A percentile compares a stretch with the other conserved stretches of the same genome.
These are phyloP conservation scores for Arxiozyma heterogenica DNA, from an alignment of 1,139 yeast species.

Conservation along the genomic window DNA sequence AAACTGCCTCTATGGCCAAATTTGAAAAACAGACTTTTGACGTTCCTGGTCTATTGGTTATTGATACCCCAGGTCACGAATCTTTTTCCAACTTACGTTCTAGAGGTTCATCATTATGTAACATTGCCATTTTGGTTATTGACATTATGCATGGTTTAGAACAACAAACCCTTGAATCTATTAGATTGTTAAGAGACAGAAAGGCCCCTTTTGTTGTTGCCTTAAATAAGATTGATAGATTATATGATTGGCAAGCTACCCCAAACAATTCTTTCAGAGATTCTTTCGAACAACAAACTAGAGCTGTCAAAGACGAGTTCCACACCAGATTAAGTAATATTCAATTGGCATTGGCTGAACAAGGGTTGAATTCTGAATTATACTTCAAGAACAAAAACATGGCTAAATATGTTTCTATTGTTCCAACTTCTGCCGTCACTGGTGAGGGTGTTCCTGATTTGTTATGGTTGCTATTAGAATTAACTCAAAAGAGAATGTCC, in stretches of 20 bases:
- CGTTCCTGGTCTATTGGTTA: conserved; percentile 92
- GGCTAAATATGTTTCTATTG: conserved; percentile 88
- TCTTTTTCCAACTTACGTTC: conserved; percentile 95
- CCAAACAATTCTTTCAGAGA: conserved; percentile 96
- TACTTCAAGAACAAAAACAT: conserved; percentile 91
- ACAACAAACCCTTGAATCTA: conserved; percentile 93
- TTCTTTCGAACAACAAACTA: conserved; percentile 71
- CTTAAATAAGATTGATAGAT: conserved; percentile 91
- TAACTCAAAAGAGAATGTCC: conserved; percentile 98
- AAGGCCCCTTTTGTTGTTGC: conserved; percentile 98
- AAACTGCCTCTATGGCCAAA: conserved; percentile 83
- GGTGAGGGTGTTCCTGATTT: conserved; percentile 99
- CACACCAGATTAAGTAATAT: conserved; percentile 79
- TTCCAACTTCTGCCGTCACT: conserved; percentile 97
- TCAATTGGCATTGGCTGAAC: conserved; percentile 89
- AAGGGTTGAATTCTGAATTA: conserved; percentile 94
- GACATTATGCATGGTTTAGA: conserved; percentile 99
- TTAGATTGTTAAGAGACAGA: conserved; percentile 83
- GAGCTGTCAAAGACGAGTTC: conserved; percentile 85
- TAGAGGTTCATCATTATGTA: conserved; percentile 98
- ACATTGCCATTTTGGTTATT: conserved; percentile 94
- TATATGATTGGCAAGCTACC: conserved; percentile 83
- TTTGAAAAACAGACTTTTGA: conserved; percentile 81
- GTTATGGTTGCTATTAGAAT: conserved; percentile 86
- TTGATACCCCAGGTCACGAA: conserved; percentile 99